Conservation (phyloP, 768 basidiomycete genomes). For the Hydnum rufescens region DNA sequence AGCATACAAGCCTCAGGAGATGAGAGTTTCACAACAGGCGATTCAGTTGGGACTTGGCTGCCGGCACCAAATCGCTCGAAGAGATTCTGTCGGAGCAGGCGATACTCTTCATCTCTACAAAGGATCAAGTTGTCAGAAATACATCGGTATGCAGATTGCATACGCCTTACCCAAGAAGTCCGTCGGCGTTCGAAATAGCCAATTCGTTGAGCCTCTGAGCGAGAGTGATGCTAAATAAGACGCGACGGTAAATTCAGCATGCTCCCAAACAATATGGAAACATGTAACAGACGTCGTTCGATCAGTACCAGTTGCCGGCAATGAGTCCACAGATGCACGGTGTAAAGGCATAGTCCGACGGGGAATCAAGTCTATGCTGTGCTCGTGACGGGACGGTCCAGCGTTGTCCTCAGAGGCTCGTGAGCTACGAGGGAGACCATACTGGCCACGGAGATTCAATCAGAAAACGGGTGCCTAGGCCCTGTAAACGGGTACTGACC, state of each 20-base stretch:
- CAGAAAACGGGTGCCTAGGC: too few species aligned
- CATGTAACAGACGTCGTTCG: not conserved
- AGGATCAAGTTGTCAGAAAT: not conserved
- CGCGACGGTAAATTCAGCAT: too few species aligned
- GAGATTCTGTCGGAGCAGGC: slow-evolving; percentile 61
- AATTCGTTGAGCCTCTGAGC: slow-evolving; percentile 68
- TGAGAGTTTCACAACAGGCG: slow-evolving; percentile 4
- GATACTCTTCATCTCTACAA: slow-evolving; percentile 66
- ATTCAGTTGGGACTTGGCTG: slow-evolving; percentile 6
- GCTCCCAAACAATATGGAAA: too few species aligned
- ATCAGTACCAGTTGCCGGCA: not conserved
- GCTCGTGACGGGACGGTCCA: too few species aligned
- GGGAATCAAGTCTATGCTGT: too few species aligned
- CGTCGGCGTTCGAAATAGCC: slow-evolving; percentile 60
- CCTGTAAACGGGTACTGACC: not conserved
- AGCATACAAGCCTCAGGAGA: not conserved
- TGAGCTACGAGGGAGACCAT: too few species aligned
- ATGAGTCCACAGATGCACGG: not conserved
- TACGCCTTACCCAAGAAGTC: slow-evolving; percentile 39
- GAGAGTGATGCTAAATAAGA: slow-evolving; percentile 41
- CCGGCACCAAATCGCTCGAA: slow-evolving; percentile 45
- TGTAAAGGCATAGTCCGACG: not conserved
- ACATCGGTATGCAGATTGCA: not conserved
- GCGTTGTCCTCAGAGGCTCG: too few species aligned
- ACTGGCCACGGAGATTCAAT: too few species aligned